Evolutionary conservation across 1,284 basidiomycete species (phyloP), one percentile per base, ranked within the genome.

Genomic region (Coniophora puteana): DNA sequence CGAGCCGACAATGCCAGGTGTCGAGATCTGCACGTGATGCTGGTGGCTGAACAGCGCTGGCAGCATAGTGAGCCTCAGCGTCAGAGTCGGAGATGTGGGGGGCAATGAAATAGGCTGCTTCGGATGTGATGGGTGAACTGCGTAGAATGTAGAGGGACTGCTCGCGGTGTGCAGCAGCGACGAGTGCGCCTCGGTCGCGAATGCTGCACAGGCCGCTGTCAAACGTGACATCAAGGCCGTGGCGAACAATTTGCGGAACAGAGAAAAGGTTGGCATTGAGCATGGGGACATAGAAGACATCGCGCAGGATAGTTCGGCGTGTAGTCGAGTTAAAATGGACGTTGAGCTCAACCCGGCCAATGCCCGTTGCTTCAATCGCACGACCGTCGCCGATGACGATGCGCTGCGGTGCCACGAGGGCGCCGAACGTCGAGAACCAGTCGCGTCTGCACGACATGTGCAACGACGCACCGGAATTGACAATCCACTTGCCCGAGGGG

Each of bases 391-490:
- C 34, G 13, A 36, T 20, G 18, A 36, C 14, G 34, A 36, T 22
- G 8, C 21, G 8, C 23, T 36, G 20, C 11, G 21, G 18, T 13
- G 34, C 18, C 10, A 11, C 23, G 16, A 36, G 18, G 8, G 5
- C 20, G 14, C 14, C 5, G 14, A 36, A 36, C 1, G 29, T 16
- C 4, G 4, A 7, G 38, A 52, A 55, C 45, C 45, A 50, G 8
- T 36, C 18, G 10, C 43, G 42, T 14, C 44, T 32, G 1, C 43
- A 52, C 18, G 46, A 44, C 51, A 57, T 55, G 20, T 39, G 44
- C 5, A 38, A 21, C 1, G 49, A 52, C 13, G 49, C 41, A n/a
- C 53, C 46, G 1, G 49, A 57, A 32, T 55, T 44, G 18, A 57
- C 32, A 13, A 57, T 48, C 53, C 25, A 44, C n/a, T n/a, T n/a